Conservation (phyloP, 495 filamentous ascomycete genomes). For the Penicillium canescens region DNA sequence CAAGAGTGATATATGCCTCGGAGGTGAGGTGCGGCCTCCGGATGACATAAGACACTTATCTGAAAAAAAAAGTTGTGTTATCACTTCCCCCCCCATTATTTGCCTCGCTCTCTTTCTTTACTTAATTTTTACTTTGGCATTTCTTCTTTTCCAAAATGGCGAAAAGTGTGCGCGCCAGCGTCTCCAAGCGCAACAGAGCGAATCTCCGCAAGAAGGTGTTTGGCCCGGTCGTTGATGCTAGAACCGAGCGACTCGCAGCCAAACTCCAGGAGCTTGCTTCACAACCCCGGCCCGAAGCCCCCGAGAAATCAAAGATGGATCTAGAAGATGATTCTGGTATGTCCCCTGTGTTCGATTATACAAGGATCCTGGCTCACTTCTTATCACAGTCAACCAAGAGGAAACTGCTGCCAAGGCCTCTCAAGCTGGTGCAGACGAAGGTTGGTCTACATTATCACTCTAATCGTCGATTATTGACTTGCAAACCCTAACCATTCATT, state of each 20-base stretch:
- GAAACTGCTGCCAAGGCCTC: constrained; percentile 16
- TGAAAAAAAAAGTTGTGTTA: constrained; percentile 18
- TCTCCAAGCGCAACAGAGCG: constrained; percentile 74
- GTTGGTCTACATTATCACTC: constrained; percentile 11
- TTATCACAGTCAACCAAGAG: constrained; percentile 16
- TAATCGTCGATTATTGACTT: neutral
- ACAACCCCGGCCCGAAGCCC: constrained; percentile 51
- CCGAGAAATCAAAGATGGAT: constrained; percentile 26
- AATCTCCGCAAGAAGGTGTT: constrained; percentile 76
- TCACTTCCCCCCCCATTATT: neutral
- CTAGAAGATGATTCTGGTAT: constrained; percentile 29
- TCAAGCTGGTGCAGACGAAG: constrained; percentile 18
- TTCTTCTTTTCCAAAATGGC: constrained; percentile 60
- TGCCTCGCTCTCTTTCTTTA: neutral
- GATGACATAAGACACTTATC: constrained; percentile 46
- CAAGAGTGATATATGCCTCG: constrained; percentile 27
- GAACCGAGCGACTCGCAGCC: constrained; percentile 74
- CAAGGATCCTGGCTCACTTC: neutral
- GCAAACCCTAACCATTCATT: neutral
- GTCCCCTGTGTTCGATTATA: constrained; percentile 4
- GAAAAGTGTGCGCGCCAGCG: constrained; percentile 73
- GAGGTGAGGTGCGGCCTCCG: constrained; percentile 22
- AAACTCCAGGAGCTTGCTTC: constrained; percentile 75
- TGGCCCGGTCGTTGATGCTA: constrained; percentile 71
- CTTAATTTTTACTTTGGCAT: neutral